phyloP scores from a whole-genome alignment of 1,284 basidiomycete genomes.

The Malassezia pachydermatis region DNA sequence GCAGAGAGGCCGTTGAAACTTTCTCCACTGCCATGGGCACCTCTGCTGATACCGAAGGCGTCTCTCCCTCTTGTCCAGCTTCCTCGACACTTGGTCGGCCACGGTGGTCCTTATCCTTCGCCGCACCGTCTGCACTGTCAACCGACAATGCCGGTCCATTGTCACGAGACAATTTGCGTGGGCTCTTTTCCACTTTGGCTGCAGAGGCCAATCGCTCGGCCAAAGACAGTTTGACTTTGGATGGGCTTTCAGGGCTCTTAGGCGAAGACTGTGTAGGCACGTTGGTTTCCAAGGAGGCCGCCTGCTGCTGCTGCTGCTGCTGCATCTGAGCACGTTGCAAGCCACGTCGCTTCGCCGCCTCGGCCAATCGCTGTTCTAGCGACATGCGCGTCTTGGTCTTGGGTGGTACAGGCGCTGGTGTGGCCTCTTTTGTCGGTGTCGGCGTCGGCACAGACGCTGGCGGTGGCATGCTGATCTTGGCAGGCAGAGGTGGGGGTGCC shows the following conservation, averaged over 20 bases:
- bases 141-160: background rate
- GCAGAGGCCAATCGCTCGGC: background rate
- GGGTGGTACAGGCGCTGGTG: slow-evolving; percentile 1
- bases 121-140: background rate
- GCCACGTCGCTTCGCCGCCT: slow-evolving; percentile 11
- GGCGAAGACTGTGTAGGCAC: background rate
- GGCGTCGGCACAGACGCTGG: too few species aligned
- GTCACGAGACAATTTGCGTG: background rate
- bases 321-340: background rate
- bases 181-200: background rate
- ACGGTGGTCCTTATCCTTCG: background rate
- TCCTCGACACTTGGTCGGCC: background rate
- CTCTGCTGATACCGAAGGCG: too few species aligned
- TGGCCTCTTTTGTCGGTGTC: too few species aligned
- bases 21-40: background rate
- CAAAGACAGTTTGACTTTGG: background rate
- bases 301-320: background rate
- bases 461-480: too few species aligned
- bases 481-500: too few species aligned
- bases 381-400: slow-evolving; percentile 1
- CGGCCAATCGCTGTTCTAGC: slow-evolving; percentile 11
- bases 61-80: too few species aligned
- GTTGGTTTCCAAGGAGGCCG: background rate
- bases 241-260: background rate
- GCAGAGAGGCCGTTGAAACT: too few species aligned